A percentile compares a stretch with the other conserved stretches of the same genome.
These are phyloP conservation scores for Beta lomatogona DNA, from an alignment of 179 eudicot genomes.

Conservation along the genomic window DNA sequence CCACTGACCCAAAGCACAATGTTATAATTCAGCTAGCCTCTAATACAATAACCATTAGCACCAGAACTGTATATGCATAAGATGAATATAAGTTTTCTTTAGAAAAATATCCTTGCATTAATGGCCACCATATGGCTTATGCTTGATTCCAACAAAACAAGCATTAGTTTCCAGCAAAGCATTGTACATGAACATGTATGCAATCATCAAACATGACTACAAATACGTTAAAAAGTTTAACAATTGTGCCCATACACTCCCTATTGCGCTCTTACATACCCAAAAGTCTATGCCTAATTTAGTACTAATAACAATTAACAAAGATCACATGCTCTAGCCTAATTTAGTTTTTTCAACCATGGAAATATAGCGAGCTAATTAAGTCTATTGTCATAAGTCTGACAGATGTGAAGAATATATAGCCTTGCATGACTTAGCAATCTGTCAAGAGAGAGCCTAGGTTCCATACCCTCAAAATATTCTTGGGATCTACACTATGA, in stretches of 20 bases:
- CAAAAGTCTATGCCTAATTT: background rate
- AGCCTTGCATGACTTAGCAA: background rate
- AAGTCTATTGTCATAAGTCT: background rate
- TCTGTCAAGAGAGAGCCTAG: too few species aligned
- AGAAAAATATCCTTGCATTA: background rate
- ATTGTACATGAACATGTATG: background rate
- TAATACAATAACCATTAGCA: too few species aligned
- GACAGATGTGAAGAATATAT: background rate
- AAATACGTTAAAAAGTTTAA: background rate
- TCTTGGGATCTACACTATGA: too few species aligned
- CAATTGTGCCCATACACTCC: background rate
- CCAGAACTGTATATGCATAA: too few species aligned
- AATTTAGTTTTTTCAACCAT: background rate
- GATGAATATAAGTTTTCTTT: too few species aligned
- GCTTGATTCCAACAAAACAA: conserved; percentile 4
- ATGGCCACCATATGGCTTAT: background rate
- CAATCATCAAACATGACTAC: background rate
- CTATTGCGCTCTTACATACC: background rate
- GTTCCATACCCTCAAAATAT: too few species aligned
- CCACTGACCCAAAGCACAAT: too few species aligned
- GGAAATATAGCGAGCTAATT: background rate
- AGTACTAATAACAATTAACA: background rate
- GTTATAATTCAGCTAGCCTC: too few species aligned
- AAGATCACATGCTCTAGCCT: background rate
- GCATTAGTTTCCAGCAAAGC: background rate